phyloP scores from a whole-genome alignment of 164 flowering plant species.

The Pachysandra terminalis region DNA sequence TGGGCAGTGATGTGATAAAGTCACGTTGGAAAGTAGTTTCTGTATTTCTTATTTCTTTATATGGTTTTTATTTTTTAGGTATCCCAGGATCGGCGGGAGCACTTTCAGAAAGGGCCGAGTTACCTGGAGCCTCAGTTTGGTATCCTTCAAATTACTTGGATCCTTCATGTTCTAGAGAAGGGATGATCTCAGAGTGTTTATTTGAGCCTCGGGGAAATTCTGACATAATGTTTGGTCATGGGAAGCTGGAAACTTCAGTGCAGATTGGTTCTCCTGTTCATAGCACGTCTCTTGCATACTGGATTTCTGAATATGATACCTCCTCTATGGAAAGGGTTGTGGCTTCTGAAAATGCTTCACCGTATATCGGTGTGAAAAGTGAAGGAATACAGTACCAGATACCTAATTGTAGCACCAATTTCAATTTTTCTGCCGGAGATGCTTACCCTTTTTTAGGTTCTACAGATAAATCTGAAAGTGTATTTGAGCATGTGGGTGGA shows the following conservation, averaged over 20 bases:
- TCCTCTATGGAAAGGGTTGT: conserved; percentile 19
- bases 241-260: conserved; percentile 13
- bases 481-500: conserved; percentile 14
- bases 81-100: conserved; percentile 8
- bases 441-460: conserved; percentile 17
- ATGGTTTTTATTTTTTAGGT: conserved; percentile 15
- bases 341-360: conserved; percentile 10
- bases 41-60: neutral
- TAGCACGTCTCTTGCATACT: conserved; percentile 26
- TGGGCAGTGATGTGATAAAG: conserved; percentile 1
- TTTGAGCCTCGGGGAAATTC: conserved; percentile 5
- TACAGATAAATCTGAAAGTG: conserved; percentile 14
- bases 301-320: conserved; percentile 17
- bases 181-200: conserved; percentile 4
- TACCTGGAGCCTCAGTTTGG: conserved; percentile 8
- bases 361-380: conserved; percentile 12
- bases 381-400: conserved; percentile 10
- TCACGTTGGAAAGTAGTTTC: neutral
- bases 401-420: conserved; percentile 18
- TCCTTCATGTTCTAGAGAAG: conserved; percentile 10
- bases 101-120: conserved; percentile 5
- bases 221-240: conserved; percentile 14
- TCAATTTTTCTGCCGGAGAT: conserved; percentile 25
- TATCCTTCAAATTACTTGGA: conserved; percentile 10
- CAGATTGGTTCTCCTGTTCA: conserved; percentile 24